Percentiles rank a stretch among this genome's conserved stretches.
Evolutionary conservation across 768 basidiomycete genomes (phyloP).

Genomic region (Suillus ampliporus): DNA sequence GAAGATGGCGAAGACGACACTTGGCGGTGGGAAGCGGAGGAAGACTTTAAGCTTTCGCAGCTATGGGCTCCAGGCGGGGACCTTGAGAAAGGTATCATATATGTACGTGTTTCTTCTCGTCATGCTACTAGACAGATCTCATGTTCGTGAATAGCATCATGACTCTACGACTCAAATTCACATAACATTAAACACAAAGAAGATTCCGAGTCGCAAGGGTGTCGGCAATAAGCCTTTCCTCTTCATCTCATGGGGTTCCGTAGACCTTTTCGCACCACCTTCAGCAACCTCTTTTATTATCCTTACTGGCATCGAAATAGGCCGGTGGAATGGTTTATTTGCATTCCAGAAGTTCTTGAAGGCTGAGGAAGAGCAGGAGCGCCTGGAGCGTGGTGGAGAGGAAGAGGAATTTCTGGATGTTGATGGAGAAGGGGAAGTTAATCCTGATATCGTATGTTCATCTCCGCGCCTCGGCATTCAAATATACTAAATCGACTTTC

Average conservation of each 20-base stretch:
- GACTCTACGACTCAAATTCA: constrained; percentile 58
- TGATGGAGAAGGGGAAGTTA: constrained; percentile 31
- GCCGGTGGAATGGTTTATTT: constrained; percentile 36
- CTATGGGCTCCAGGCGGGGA: constrained; percentile 58
- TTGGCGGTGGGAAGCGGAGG: constrained; percentile 75
- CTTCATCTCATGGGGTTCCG: constrained; percentile 56
- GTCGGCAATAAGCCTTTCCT: constrained; percentile 65
- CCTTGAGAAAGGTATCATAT: constrained; percentile 57
- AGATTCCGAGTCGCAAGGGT: constrained; percentile 60
- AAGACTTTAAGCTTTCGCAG: constrained; percentile 63
- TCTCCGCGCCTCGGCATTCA: constrained; percentile 1
- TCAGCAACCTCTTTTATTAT: constrained; percentile 11
- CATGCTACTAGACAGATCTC: neutral
- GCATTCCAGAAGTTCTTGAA: constrained; percentile 34
- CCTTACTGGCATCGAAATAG: constrained; percentile 28
- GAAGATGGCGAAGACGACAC: constrained; percentile 46
- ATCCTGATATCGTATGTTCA: constrained; percentile 32
- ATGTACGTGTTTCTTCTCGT: constrained; percentile 49
- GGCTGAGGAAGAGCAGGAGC: constrained; percentile 34
- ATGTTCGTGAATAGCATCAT: constrained; percentile 51
- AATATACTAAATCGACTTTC: neutral
- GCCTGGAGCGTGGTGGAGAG: constrained; percentile 19
- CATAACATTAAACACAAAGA: constrained; percentile 61
- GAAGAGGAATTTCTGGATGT: constrained; percentile 26
- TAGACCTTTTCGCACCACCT: constrained; percentile 34